Base-by-base conservation (phyloP, 371 early-diverging fungal genomes). In the Actinomortierella ambigua region DNA sequence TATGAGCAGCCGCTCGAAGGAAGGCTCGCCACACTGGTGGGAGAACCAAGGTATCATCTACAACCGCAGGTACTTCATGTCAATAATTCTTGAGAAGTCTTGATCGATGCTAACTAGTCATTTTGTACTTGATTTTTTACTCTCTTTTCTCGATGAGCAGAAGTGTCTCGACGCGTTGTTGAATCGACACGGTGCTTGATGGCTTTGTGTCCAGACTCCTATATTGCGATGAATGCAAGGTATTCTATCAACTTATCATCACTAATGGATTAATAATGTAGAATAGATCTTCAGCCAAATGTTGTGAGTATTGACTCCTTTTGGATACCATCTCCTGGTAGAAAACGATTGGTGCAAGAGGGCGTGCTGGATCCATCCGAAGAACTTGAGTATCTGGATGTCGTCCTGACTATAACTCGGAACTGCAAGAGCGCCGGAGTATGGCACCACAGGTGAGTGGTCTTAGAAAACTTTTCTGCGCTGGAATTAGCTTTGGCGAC, bases 381-480 rank as follows among this genome's bases (percentile, higher is more conserved):
- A 1, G 86, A 86, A 63, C 42, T 84, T 14, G 39, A 53, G 18
- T 68, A 81, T 24, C 41, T 84, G 24, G 66, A 84, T 27, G 67
- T 80, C 24, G 70, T 81, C 3, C 80, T 86, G 18, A 86, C 86
- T 3, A 69, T 84, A 13, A 81, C 83, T 11, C 70, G 71, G 52
- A 84, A 86, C 53, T 68, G 84, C n/a, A 86, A 86, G 50, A 84
- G 85, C 43, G 69, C 80, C 0, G 62, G 79, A 41, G 83, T 83
- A 1, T 86, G 86, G 86, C 73, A 82, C 76, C 85, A 86, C 62
- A 61, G 84, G 66, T 81, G 79, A 61, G 60, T 34, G n/a, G n/a
- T n/a, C n/a, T n/a, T n/a, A n/a, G n/a, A n/a, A n/a, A n/a, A n/a
- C n/a, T n/a, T n/a, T n/a, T n/a, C n/a, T n/a, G n/a, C n/a, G n/a